Base-by-base conservation (phyloP, 1,139 yeast species). In the Yamadazyma conglobata region DNA sequence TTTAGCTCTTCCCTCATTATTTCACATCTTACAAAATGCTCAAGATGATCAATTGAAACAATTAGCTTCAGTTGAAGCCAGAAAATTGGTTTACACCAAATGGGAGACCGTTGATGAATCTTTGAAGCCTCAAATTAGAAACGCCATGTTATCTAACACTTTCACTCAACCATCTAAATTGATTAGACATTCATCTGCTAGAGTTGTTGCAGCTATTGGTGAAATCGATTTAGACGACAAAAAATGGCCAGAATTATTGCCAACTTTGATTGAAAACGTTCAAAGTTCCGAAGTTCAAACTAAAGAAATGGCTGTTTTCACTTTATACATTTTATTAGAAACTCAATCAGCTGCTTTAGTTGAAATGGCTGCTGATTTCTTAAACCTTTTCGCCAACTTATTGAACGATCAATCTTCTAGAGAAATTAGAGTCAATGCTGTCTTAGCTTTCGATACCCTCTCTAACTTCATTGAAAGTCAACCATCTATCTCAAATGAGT, bases 41-140 rank as follows among this genome's bases (percentile, higher is more conserved):
- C 64, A 67, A 24, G 77, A 76, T 44, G 77, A 70, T 38, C 77
- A 79, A 47, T 57, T 84, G 45, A 76, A 73, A 54, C 96, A 88
- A 60, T 70, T 91, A 43, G 95, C 97, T 11, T 95, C 96, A 40
- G 96, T 91, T 38, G 98, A 91, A 62, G 89, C 89, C 25, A 79
- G 96, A 63, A 91, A 93, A 60, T 74, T 84, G 52, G 78, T 87
- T 30, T 52, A 72, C 32, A 68, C 72, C 43, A 79, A 78, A 52
- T 91, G 98, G 98, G 76, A 68, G 23, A 33, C 34, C 3, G 54
- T 77, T 30, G 82, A 79, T 46, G 73, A 60, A 15, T 47, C 68
- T 6, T 52, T 75, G 36, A 78, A 79, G 58, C 64, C 71, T 25
- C 68, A 70, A 35, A 79, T 91, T 53, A 80, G 85, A 54, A 65